Percentiles rank a stretch among this genome's conserved stretches.
Conservation (phyloP, 805 yeast genomes). For the Cyberlindnera suaveolens region DNA sequence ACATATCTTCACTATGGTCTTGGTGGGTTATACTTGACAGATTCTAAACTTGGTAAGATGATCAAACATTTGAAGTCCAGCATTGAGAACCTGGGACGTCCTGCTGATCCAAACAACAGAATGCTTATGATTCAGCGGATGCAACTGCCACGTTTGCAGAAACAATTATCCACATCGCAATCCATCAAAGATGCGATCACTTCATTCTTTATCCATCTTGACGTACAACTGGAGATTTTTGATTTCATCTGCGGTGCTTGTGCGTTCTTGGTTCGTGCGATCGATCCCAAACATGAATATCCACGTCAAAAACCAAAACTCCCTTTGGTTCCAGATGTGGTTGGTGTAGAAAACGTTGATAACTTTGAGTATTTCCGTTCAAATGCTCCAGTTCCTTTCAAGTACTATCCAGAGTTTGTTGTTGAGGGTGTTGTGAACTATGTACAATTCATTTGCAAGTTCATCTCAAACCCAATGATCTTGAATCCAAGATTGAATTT, state of each 20-base stretch:
- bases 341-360: conserved; percentile 61
- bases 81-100: conserved; percentile 21
- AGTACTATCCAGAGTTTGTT: conserved; percentile 77
- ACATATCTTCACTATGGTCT: conserved; percentile 84
- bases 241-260: conserved; percentile 76
- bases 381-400: conserved; percentile 70
- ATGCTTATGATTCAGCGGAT: conserved; percentile 25
- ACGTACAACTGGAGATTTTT: conserved; percentile 58
- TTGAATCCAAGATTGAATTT: conserved; percentile 44
- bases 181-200: conserved; percentile 53
- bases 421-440: conserved; percentile 78
- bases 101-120: conserved; percentile 16
- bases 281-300: conserved; percentile 65
- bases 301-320: conserved; percentile 47
- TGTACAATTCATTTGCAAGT: conserved; percentile 54
- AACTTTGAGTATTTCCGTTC: conserved; percentile 65
- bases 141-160: conserved; percentile 48
- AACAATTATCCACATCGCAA: conserved; percentile 31
- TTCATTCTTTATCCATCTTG: conserved; percentile 52
- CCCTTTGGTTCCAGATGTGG: conserved; percentile 55
- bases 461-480: conserved; percentile 50
- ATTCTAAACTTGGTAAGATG: conserved; percentile 48
- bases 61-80: conserved; percentile 40
- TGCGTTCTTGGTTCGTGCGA: conserved; percentile 60
- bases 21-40: conserved; percentile 64